Conservation (phyloP, 176 grass and related monocot species). For the Themeda triandra region DNA sequence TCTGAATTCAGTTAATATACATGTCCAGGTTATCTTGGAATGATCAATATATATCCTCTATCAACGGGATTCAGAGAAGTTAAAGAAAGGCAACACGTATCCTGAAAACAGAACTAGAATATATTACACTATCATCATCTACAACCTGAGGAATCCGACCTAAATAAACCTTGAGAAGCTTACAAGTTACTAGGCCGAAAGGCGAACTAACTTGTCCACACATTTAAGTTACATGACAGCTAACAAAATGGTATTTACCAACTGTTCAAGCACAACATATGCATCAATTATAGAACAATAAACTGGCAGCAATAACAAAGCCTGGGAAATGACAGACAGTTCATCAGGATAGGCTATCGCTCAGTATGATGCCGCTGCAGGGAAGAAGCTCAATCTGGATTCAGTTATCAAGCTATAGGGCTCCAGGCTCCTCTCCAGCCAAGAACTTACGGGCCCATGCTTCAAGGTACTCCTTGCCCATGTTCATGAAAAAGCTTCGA, state of each 20-base stretch:
- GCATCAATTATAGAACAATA: neutral
- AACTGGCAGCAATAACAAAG: neutral
- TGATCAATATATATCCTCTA: too few species aligned
- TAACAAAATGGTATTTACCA: constrained; percentile 32
- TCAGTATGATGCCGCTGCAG: neutral
- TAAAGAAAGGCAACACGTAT: neutral
- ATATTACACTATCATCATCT: neutral
- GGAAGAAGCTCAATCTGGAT: neutral
- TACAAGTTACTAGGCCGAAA: neutral
- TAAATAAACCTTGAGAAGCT: neutral
- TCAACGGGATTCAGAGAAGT: neutral
- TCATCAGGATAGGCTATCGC: neutral
- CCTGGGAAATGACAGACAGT: neutral
- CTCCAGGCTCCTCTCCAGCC: constrained; percentile 32
- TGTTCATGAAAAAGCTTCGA: constrained; percentile 52
- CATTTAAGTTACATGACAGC: neutral
- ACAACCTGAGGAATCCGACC: neutral
- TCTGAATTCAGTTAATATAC: too few species aligned
- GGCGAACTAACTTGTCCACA: neutral
- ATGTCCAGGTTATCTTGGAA: too few species aligned
- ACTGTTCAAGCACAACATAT: constrained; percentile 6
- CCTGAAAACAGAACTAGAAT: neutral
- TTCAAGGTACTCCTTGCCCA: constrained; percentile 54
- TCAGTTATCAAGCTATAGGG: constrained; percentile 16
- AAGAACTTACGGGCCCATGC: constrained; percentile 50